Conservation (phyloP, 345 rosid genomes). For the Arabidopsis suecica region DNA sequence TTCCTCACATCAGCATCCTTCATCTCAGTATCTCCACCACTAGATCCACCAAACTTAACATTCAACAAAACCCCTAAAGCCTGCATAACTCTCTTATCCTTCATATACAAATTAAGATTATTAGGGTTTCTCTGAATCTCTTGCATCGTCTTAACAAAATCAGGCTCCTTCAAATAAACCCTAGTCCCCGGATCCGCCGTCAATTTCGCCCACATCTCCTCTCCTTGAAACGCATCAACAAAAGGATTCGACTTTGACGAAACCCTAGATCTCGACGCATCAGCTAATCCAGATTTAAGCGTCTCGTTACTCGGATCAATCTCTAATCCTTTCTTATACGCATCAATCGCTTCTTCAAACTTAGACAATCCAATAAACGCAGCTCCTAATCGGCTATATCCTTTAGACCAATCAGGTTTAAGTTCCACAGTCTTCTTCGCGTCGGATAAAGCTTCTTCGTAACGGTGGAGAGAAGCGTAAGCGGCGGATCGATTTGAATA, state of each 20-base stretch:
- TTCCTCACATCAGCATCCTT: slow-evolving; percentile 55
- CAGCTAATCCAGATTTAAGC: slow-evolving; percentile 78
- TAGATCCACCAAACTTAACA: slow-evolving; percentile 60
- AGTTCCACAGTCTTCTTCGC: slow-evolving; percentile 94
- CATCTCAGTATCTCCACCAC: slow-evolving; percentile 59
- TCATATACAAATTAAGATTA: slow-evolving; percentile 73
- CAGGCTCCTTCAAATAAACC: slow-evolving; percentile 71
- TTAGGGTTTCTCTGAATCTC: slow-evolving; percentile 85
- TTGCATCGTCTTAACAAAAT: slow-evolving; percentile 86
- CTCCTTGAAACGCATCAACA: slow-evolving; percentile 73
- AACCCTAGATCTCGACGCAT: slow-evolving; percentile 56
- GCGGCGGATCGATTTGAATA: slow-evolving; percentile 96
- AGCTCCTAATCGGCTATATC: slow-evolving; percentile 92
- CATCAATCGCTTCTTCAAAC: slow-evolving; percentile 59
- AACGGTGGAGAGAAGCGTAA: slow-evolving; percentile 75
- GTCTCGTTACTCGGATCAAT: slow-evolving; percentile 81
- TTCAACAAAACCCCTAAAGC: slow-evolving; percentile 87
- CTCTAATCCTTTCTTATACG: slow-evolving; percentile 80
- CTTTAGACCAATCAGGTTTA: slow-evolving; percentile 94
- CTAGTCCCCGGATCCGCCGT: slow-evolving; percentile 88
- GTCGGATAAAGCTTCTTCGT: slow-evolving; percentile 70
- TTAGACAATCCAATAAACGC: slow-evolving; percentile 72
- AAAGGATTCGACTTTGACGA: slow-evolving; percentile 56
- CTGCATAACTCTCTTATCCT: slow-evolving; percentile 96
- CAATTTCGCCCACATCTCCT: slow-evolving; percentile 95